Base-by-base conservation (phyloP, 2,329 filamentous ascomycete genomes). In the Aschersonia sp. region DNA sequence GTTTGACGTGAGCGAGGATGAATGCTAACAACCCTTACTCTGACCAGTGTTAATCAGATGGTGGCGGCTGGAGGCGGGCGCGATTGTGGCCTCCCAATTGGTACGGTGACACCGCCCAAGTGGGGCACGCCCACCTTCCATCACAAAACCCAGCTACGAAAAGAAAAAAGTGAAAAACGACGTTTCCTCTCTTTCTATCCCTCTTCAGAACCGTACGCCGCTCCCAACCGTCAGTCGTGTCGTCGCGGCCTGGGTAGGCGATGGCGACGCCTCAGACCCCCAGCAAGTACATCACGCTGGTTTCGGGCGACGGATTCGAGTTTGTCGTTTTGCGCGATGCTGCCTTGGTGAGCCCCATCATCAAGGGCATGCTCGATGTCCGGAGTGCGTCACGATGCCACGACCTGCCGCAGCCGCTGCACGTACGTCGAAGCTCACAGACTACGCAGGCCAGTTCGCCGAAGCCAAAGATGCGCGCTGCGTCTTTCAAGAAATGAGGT, bases 281-380 rank as follows among this genome's bases (percentile, higher is more conserved):
- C 35, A 78, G 75, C 64, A 80, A 86, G 58, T 89, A 87, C 63
- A 76, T 89, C 54, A 89, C 85, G 5, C 76, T 90, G 46, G 73
- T 88, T 42, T 87, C 84, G 1, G 75, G 71, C 54, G 85, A 90
- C 63, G 83, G 78, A 56, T 87, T 79, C 61, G 83, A 87, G 67
- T 89, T 86, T 60, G 78, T 85, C 53, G 73, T 89, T 46, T 70
- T 84, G 48, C 79, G 84, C 47, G 81, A 85, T 45, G 81, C 83
- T 3, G 79, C 83, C 50, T 70, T 78, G 57, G 70, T 85, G 58
- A 85, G 83, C 55, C 79, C 79, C 35, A 76, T 81, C 50, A 83
- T 90, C 66, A 83, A 79, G 66, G 75, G 79, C 61, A 87, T 87
- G 76, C 68, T 90, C 50, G 81, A 87, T 57, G 76, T 80, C 2